These are phyloP conservation scores for Mortierella sp. DNA, from an alignment of 371 early-diverging fungal genomes.

Conservation along the genomic window DNA sequence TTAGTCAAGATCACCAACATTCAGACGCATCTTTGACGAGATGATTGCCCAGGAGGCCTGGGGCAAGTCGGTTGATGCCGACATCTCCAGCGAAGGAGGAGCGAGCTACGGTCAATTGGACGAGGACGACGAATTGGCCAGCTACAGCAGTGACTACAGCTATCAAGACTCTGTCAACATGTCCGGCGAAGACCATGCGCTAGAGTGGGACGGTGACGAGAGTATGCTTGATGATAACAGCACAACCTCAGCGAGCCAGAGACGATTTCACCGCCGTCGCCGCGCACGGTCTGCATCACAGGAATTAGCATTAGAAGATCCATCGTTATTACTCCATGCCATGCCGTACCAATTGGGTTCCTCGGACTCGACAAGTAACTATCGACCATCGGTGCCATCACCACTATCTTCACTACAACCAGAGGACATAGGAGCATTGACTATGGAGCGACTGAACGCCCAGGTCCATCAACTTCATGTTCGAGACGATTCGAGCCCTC, in stretches of 20 bases:
- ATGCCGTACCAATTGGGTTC: background rate
- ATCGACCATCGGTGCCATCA: background rate
- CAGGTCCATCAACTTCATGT: background rate
- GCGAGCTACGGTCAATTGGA: background rate
- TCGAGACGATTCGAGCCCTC: background rate
- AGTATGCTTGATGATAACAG: slow-evolving; percentile 6
- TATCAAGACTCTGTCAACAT: slow-evolving; percentile 4
- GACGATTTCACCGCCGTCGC: background rate
- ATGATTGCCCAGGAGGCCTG: slow-evolving; percentile 44
- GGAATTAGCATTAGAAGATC: too few species aligned
- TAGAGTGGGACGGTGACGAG: background rate
- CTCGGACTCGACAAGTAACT: background rate
- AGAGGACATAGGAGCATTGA: background rate
- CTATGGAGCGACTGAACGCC: background rate
- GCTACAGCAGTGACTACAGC: background rate
- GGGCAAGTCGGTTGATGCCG: slow-evolving; percentile 6
- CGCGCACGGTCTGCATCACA: background rate
- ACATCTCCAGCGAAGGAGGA: background rate
- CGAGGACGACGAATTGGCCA: background rate
- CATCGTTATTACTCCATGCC: background rate
- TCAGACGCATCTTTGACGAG: slow-evolving; percentile 47
- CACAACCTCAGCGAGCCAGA: background rate
- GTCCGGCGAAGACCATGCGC: background rate
- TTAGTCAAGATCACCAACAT: slow-evolving; percentile 42
- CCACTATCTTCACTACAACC: background rate